Conservation (phyloP, 2,329 filamentous ascomycete genomes). For the Diaporthe capsici region DNA sequence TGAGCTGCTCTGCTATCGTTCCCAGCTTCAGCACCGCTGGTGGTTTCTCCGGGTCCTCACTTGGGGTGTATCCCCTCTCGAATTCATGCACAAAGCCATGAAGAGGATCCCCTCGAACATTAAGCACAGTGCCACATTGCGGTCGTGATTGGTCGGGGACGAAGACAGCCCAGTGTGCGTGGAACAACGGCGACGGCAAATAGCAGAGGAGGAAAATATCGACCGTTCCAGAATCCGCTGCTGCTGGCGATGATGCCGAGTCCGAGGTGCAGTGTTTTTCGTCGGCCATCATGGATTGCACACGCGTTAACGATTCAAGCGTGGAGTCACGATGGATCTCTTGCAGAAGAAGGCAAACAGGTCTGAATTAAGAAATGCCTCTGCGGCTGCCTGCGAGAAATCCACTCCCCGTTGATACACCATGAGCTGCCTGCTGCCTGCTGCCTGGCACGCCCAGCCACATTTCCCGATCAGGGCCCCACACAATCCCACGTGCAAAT, state of each 20-base stretch:
- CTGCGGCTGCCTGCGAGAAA: not conserved
- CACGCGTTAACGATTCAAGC: not conserved
- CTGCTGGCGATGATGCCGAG: not conserved
- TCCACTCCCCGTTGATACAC: not conserved
- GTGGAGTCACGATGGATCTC: too few species aligned
- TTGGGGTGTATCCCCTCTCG: constrained; percentile 32
- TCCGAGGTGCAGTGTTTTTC: not conserved
- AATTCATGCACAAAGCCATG: constrained; percentile 35
- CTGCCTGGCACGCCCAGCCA: too few species aligned
- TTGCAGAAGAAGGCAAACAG: not conserved
- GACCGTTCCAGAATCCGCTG: not conserved
- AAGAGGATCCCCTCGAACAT: constrained; percentile 34
- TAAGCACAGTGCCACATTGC: constrained; percentile 28
- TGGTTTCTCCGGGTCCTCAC: constrained; percentile 28
- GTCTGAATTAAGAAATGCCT: not conserved
- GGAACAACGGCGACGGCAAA: constrained; percentile 33
- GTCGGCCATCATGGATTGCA: not conserved
- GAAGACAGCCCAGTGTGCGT: constrained; percentile 34
- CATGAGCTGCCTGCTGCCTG: too few species aligned
- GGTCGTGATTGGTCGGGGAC: not conserved
- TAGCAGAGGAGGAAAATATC: constrained; percentile 35
- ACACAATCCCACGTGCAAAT: not conserved
- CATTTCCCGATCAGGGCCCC: too few species aligned
- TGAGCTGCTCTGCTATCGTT: not conserved
- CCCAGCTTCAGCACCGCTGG: constrained; percentile 10